Conservation (phyloP, 371 early-diverging fungal species). For the Zopfochytrium polystomum region DNA sequence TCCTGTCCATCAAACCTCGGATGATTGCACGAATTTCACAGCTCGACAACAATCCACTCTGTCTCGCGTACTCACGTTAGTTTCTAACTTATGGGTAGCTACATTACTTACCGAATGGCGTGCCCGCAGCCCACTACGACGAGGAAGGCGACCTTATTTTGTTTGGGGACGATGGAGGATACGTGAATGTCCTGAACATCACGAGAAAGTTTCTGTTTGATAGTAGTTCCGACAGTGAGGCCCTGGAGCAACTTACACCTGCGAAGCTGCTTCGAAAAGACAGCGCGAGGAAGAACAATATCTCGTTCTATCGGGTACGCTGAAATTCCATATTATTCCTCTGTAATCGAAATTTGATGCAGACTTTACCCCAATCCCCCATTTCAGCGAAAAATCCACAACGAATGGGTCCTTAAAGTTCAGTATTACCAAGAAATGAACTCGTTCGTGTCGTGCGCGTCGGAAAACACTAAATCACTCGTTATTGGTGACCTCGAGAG, state of each 20-base stretch:
- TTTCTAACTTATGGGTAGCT: background rate
- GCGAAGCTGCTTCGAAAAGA: constrained; percentile 43
- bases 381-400: constrained; percentile 49
- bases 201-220: constrained; percentile 48
- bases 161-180: constrained; percentile 58
- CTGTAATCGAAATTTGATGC: background rate
- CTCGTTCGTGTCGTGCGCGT: constrained; percentile 52
- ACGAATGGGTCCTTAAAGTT: constrained; percentile 55
- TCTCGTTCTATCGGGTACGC: constrained; percentile 42
- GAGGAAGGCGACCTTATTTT: constrained; percentile 49
- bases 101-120: background rate
- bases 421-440: constrained; percentile 56
- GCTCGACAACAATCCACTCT: constrained; percentile 54
- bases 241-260: constrained; percentile 39
- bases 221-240: constrained; percentile 34
- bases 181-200: constrained; percentile 50
- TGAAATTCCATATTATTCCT: background rate
- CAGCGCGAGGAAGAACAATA: constrained; percentile 39
- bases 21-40: constrained; percentile 44
- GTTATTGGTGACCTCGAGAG: constrained; percentile 55
- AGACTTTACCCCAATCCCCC: no score
- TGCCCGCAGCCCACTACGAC: constrained; percentile 46
- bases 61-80: constrained; percentile 47
- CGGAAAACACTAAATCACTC: constrained; percentile 42
- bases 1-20: constrained; percentile 54